Evolutionary conservation across 345 rosid species (phyloP), one percentile per base, ranked within the genome.

Genomic region (Bruguiera gymnorhiza): DNA sequence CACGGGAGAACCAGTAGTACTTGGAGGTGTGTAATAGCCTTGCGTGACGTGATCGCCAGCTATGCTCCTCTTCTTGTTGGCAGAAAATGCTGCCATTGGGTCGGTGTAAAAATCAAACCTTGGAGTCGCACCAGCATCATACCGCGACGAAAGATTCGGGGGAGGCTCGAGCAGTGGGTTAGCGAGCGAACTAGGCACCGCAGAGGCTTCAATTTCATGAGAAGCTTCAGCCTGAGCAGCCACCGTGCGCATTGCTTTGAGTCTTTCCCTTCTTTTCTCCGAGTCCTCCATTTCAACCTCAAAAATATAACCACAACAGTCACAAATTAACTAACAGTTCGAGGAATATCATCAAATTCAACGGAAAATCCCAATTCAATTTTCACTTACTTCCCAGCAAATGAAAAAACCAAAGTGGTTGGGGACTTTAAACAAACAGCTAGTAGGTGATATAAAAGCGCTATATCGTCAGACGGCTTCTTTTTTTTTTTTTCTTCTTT

Each of bases 91-190:
- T 8, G 94, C 78, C 87, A 83, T 82, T 5, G 98, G 92, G 32
- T 93, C 89, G 0, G 94, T 91, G 71, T 91, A 91, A 71, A 76
- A 91, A 80, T 87, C 96, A 67, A 89, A 93, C 76, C 91, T 84
- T 6, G 82, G 81, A 51, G 78, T 53, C 31, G 73, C 79, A 67
- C n/a, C 54, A 0, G 79, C 57, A n/a, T 59, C 81, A 66, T 73
- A 85, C 60, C 71, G 80, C 64, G 9, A 66, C 24, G 68, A 60
- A 6, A 21, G 68, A 51, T 73, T 62, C 3, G 75, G 68, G 5
- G 79, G 68, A 50, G 85, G 29, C 36, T 84, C 94, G 9, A 78
- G 76, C 76, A 91, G 80, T 8, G 98, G 97, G 73, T 94, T 89
- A 6, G 83, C 77, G 37, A 91, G 97, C 63, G 70, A 71, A 81